Base-by-base conservation (phyloP, 1,284 basidiomycete genomes). In the Microbotryum violaceum region DNA sequence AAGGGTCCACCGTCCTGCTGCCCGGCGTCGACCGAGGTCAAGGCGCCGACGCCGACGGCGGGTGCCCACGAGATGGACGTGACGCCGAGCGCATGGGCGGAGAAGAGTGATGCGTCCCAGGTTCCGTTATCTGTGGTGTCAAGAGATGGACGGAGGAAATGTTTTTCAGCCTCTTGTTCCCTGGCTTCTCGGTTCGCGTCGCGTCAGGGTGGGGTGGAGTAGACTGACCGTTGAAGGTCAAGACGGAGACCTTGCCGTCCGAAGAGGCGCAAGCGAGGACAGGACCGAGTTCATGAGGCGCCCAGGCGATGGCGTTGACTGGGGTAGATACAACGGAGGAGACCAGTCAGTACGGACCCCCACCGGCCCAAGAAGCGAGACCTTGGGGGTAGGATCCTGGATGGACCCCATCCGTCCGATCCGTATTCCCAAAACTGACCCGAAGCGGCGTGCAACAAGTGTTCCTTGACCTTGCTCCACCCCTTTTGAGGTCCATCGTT, bases 221-320 rank as follows among this genome's bases (percentile, higher is more conserved):
- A 3, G n/a, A 80, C 84, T 67, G 70, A 92, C 91, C 90, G 83
- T 97, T 94, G 81, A 98, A 98, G 8, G 89, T 91, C 63, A 98
- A 80, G 29, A 98, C 92, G 9, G 94, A 97, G 56, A 98, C 84
- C 75, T 96, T 96, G 67, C 94, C 94, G 74, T 98, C 94, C 3
- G 91, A 96, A n/a, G 90, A 94, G 1, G 94, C 94, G 73, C 94
- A 98, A 1, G 92, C 93, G 51, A 98, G 82, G 69, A 97, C 93
- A 0, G 96, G 91, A 58, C 96, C 94, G 16, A 97, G 83, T 75
- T 97, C 94, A 71, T 96, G 91, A 1, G 96, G 92, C 42, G 94
- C 93, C 94, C 96, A 98, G 0, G 91, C 90, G 46, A 98, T 89
- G 1, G 93, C 93, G 77, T 98, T 98, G 62, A 97, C 94, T 91